Conservation (phyloP, 371 early-diverging fungal genomes). For the Circinella minor region DNA sequence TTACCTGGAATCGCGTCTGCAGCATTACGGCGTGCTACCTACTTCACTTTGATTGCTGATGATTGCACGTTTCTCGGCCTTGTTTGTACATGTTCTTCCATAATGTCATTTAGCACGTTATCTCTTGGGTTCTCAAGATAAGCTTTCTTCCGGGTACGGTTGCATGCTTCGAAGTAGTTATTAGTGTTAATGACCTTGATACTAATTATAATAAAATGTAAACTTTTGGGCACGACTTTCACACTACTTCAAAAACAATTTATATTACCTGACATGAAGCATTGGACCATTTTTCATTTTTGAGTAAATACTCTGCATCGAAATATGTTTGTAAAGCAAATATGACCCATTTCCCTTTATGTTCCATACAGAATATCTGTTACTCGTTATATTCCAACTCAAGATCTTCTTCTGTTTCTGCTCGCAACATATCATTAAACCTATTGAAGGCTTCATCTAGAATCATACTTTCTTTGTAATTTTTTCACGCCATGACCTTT, state of each 20-base stretch:
- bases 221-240: neutral
- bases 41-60: neutral
- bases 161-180: conserved; percentile 17
- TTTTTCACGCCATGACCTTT: conserved; percentile 9
- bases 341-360: neutral
- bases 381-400: neutral
- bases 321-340: neutral
- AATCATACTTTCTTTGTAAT: conserved; percentile 3
- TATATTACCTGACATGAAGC: neutral
- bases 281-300: conserved; percentile 5
- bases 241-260: neutral
- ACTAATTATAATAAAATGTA: neutral
- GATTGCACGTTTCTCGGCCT: neutral
- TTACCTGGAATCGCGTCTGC: neutral
- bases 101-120: neutral
- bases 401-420: neutral
- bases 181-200: conserved; percentile 6
- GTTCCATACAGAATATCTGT: neutral
- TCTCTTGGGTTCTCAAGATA: neutral
- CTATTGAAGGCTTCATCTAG: conserved; percentile 2
- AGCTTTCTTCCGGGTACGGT: conserved; percentile 8
- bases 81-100: neutral
- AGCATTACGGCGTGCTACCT: neutral
- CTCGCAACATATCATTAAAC: neutral
- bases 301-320: neutral